phyloP scores from a whole-genome alignment of 148 eudicot genomes.

The Dysphania ambrosioides region DNA sequence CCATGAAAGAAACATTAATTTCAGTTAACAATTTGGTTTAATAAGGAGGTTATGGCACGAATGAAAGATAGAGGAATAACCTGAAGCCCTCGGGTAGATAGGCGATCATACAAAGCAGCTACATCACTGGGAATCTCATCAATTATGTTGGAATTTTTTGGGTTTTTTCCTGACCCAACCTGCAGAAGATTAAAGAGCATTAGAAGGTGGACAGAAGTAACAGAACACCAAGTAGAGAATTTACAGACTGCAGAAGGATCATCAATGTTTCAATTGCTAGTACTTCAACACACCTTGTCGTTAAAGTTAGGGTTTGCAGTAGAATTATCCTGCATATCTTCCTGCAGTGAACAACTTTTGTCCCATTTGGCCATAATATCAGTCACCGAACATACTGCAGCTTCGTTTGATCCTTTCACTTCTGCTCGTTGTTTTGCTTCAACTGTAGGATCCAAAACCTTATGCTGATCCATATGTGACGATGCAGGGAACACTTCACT shows the following conservation, averaged over 20 bases:
- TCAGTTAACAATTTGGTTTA: not conserved
- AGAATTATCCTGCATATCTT: slow-evolving; percentile 10
- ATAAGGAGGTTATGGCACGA: not conserved
- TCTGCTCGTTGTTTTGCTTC: slow-evolving; percentile 8
- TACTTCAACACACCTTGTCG: slow-evolving; percentile 20
- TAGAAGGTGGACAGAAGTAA: not conserved
- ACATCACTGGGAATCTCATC: slow-evolving; percentile 5
- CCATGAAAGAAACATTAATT: not conserved
- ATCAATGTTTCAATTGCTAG: no score
- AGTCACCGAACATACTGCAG: not conserved
- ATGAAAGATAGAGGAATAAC: not conserved
- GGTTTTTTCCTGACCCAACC: not conserved
- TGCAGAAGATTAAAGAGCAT: not conserved
- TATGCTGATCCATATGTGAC: not conserved
- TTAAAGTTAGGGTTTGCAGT: not conserved
- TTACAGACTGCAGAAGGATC: no score
- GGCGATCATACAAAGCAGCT: not conserved
- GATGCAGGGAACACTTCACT: not conserved
- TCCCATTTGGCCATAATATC: not conserved
- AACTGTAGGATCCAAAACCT: not conserved
- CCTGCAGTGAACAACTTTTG: not conserved
- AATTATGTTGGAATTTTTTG: not conserved
- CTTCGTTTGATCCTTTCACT: not conserved
- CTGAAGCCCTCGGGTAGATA: slow-evolving; percentile 17
- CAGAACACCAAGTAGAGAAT: not conserved